Evolutionary conservation across 2,329 filamentous ascomycete species (phyloP), one percentile per base, ranked within the genome.

Genomic region (Ophioceras dolichostomum): DNA sequence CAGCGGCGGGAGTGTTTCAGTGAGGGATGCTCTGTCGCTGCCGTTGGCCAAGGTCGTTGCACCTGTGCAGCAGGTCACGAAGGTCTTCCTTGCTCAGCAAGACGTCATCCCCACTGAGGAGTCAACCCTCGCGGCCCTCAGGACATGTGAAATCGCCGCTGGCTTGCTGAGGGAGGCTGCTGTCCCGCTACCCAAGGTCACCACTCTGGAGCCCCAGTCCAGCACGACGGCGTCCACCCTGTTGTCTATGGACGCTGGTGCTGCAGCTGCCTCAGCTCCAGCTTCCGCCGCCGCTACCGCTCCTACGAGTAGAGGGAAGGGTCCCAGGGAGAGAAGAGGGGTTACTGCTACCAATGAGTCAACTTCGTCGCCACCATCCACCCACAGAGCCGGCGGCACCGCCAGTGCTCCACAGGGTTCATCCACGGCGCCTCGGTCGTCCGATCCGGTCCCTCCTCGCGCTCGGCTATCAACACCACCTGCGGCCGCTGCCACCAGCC

Each of bases 151-250:
- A 36, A 59, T 56, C 38, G 64, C 62, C 17, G 65, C 66, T 14
- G 55, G 58, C 16, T 43, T 51, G 35, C 41, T 48, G 36, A 43
- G 47, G 41, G 45, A 47, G 32, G 46, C 48, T n/a, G 52, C 57
- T 9, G 55, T 66, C 12, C 59, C 64, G 38, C 60, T 62, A 18
- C 59, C n/a, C n/a, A n/a, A 63, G 38, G 47, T 60, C 29, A 52
- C 54, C 49, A 53, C 55, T 42, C 54, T 56, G 16, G 56, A 64
- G 38, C 55, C 53, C 34, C 55, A 63, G 42, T 51, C 56, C 33
- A 52, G 55, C 39, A 65, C 61, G 16, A 68, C 73, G 3, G 66
- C 70, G 8, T 75, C 72, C 26, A 67, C 65, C 19, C 58, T 79
- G 32, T 64, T 76, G 21, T 65, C 65, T 31, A 47, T 67, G 16